Evolutionary conservation across 345 rosid genomes (phyloP).

Genomic region (Lenwebbia sp.): DNA sequence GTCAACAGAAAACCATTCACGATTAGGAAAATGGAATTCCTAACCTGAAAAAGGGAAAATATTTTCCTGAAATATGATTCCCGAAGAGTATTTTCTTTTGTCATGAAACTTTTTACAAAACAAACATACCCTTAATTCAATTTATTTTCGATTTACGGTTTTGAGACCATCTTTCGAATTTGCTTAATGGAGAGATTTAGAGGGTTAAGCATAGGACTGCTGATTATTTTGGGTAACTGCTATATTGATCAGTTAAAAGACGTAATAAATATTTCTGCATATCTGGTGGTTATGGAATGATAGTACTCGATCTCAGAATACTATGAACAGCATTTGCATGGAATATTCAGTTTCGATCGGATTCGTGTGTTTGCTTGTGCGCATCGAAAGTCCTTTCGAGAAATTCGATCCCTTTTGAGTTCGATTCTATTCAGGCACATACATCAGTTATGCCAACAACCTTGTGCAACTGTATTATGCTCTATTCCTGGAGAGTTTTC

Average conservation of each 20-base stretch:
- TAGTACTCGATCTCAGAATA: background rate
- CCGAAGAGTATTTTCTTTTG: background rate
- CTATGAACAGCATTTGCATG: background rate
- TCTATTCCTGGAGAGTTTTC: background rate
- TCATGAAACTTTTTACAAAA: background rate
- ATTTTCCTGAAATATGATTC: background rate
- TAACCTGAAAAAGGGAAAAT: accelerated
- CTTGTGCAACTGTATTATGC: background rate
- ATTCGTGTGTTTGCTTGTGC: too few species aligned
- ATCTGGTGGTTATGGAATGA: background rate
- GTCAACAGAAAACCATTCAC: background rate
- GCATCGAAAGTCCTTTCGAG: background rate
- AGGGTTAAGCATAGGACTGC: background rate
- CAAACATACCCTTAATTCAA: background rate
- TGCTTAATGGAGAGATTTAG: background rate
- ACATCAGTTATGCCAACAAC: background rate
- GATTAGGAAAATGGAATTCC: background rate
- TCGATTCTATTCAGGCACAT: background rate
- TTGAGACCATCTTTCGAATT: background rate
- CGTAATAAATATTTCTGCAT: background rate
- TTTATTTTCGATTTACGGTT: background rate
- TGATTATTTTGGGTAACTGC: background rate
- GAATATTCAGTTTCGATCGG: background rate
- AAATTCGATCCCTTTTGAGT: background rate
- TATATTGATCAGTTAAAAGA: background rate